Conservation (phyloP, 371 early-diverging fungal genomes). For the Nosema granulosis region DNA sequence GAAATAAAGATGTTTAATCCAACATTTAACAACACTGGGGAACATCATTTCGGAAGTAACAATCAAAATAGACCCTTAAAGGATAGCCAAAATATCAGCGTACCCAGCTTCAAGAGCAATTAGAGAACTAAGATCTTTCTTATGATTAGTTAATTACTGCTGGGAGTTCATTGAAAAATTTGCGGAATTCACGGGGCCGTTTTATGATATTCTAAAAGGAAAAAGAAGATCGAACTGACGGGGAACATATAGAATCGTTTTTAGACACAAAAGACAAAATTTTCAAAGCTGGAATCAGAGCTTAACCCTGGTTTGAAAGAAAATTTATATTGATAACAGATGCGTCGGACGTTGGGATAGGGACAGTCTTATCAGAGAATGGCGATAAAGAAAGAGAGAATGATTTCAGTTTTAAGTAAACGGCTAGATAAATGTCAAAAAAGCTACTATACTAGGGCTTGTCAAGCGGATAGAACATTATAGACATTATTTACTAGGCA, state of each 20-base stretch:
- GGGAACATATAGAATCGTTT: not conserved
- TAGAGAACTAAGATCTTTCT: constrained; percentile 31
- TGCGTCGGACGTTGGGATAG: not conserved
- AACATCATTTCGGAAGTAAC: not conserved
- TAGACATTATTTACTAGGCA: constrained; percentile 13
- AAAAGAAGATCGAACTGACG: not conserved
- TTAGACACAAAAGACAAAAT: not conserved
- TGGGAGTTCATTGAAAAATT: constrained; percentile 21
- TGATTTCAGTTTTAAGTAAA: constrained; percentile 9
- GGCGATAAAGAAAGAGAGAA: not conserved
- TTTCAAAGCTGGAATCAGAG: not conserved
- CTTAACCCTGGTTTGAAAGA: not conserved
- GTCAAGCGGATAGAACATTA: constrained; percentile 1
- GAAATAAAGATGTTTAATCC: no score
- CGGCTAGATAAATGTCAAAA: constrained; percentile 25
- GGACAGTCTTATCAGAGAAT: not conserved
- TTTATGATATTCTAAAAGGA: not conserved
- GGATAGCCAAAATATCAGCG: constrained; percentile 15
- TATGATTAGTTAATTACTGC: constrained; percentile 33
- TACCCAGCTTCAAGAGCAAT: not conserved
- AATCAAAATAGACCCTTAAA: constrained; percentile 23
- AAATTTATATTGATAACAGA: not conserved
- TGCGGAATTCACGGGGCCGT: not conserved
- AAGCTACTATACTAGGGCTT: not conserved
- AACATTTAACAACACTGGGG: constrained; percentile 52